Evolutionary conservation across 495 filamentous ascomycete genomes (phyloP), one percentile per base, ranked within the genome.

Genomic region (Aspergillus baeticus): DNA sequence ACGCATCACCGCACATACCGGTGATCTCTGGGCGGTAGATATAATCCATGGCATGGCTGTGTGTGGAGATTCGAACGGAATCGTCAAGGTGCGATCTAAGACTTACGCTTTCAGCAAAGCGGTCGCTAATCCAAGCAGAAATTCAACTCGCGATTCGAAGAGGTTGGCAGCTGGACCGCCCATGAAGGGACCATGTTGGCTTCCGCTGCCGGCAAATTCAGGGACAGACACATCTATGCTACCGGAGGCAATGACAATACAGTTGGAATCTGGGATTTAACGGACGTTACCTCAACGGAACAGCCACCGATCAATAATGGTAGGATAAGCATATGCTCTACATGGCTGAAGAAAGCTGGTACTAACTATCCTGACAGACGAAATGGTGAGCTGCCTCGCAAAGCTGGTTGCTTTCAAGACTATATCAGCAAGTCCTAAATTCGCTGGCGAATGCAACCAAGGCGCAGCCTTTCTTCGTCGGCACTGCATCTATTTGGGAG

Each of bases 201-300:
- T n/a, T 96, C 94, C 0, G 87, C 88, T 4, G 80, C 87, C 15
- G 85, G 87, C 0, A 81, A 72, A 1, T 79, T 84, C 55, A 80
- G 87, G 10, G 83, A 82, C 17, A 83, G 87, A 45, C 81, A 86
- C 29, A 81, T 95, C 2, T 96, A 88, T 64, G 89, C 96, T 46
- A 96, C 95, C 1, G 94, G 95, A n/a, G 92, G 91, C 35, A 98
- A 94, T 60, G 94, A 98, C 65, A 87, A 91, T 65, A 87, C 83
- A 2, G 83, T 98, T 48, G 86, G 89, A 1, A 82, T 98, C 23
- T 98, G 94, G 94, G 86, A 93, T 64, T 76, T 96, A 44, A 81
- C 77, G 14, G 82, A 84, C 41, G 81, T 77, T 55, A 72, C 68
- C 20, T 69, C 79, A 14, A 64, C 64, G n/a, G 68, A 76, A 49